Percentiles rank a stretch among this genome's conserved stretches.
These are phyloP conservation scores for Limonium bicolor DNA, from an alignment of 148 eudicot genomes.

Conservation along the genomic window DNA sequence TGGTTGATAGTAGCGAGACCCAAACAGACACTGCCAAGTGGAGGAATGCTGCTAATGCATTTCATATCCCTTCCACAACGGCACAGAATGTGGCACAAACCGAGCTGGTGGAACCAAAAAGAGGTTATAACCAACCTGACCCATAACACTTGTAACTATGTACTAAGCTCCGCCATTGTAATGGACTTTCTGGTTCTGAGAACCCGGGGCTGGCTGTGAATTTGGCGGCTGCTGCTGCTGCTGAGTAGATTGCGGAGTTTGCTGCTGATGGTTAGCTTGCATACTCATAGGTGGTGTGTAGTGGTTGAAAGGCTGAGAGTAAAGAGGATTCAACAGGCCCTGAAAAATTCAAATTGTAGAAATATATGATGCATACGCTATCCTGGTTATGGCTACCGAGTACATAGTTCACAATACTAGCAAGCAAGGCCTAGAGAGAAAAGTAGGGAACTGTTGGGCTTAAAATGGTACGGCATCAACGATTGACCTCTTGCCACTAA, in stretches of 20 bases:
- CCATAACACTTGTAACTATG: conserved; percentile 5
- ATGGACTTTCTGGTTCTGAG: conserved; percentile 60
- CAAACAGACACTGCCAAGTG: conserved; percentile 9
- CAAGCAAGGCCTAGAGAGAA: no score
- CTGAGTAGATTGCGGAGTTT: conserved; percentile 20
- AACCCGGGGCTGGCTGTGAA: conserved; percentile 43
- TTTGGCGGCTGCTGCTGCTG: conserved; percentile 38
- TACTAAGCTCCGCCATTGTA: conserved; percentile 51
- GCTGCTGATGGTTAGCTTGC: conserved; percentile 59
- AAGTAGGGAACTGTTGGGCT: no score
- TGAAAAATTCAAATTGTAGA: conserved; percentile 25
- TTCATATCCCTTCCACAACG: conserved; percentile 3
- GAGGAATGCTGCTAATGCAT: conserved; percentile 1
- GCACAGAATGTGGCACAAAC: conserved; percentile 39
- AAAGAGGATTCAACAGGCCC: conserved; percentile 83
- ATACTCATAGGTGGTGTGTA: conserved; percentile 49
- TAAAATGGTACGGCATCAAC: no score
- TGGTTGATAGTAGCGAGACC: conserved; percentile 8
- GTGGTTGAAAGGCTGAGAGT: conserved; percentile 82
- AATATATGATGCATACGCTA: no score
- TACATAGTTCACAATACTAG: no score
- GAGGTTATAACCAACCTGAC: conserved; percentile 38
- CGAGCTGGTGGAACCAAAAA: conserved; percentile 38
- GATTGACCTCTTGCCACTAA: no score
- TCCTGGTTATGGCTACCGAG: no score